Evolutionary conservation across 1,139 yeast genomes (phyloP).

Genomic region (Debaryomycetaceae sp.): DNA sequence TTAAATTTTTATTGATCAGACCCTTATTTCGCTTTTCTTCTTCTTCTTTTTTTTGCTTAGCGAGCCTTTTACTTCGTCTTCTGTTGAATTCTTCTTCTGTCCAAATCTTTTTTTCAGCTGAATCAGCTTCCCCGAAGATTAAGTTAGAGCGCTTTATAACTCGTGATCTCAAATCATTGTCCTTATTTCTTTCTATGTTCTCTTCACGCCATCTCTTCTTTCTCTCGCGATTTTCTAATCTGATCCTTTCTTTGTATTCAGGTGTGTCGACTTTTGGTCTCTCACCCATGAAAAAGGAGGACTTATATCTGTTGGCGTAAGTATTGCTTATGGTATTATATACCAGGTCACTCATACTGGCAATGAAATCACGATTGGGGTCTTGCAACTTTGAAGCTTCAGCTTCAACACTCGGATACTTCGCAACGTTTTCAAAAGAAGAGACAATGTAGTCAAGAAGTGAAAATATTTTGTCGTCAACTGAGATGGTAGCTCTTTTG

Average conservation of each 20-base stretch:
- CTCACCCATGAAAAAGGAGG: slow-evolving; percentile 15
- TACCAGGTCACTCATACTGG: slow-evolving; percentile 28
- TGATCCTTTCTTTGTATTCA: slow-evolving; percentile 53
- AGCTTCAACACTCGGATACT: slow-evolving; percentile 1
- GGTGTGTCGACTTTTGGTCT: slow-evolving; percentile 29
- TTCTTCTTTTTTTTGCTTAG: slow-evolving; percentile 29
- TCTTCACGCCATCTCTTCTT: slow-evolving; percentile 90
- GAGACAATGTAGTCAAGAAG: slow-evolving; percentile 26
- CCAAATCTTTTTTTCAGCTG: slow-evolving; percentile 64
- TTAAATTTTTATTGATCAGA: not conserved
- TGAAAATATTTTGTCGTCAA: slow-evolving; percentile 16
- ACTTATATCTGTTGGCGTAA: slow-evolving; percentile 15
- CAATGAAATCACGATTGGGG: slow-evolving; percentile 16
- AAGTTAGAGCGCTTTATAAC: slow-evolving; percentile 68
- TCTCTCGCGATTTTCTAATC: slow-evolving; percentile 75
- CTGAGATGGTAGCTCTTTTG: slow-evolving; percentile 9
- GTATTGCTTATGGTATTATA: slow-evolving; percentile 27
- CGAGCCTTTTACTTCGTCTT: slow-evolving; percentile 59
- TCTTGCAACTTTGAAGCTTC: not conserved
- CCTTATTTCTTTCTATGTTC: slow-evolving; percentile 78
- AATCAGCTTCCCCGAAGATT: slow-evolving; percentile 60
- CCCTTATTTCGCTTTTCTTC: slow-evolving; percentile 6
- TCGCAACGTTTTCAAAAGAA: slow-evolving; percentile 12
- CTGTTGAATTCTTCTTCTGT: slow-evolving; percentile 66
- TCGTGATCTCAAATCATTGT: slow-evolving; percentile 77